Conservation (phyloP, 805 yeast species). For the Ogataea wickerhamii region DNA sequence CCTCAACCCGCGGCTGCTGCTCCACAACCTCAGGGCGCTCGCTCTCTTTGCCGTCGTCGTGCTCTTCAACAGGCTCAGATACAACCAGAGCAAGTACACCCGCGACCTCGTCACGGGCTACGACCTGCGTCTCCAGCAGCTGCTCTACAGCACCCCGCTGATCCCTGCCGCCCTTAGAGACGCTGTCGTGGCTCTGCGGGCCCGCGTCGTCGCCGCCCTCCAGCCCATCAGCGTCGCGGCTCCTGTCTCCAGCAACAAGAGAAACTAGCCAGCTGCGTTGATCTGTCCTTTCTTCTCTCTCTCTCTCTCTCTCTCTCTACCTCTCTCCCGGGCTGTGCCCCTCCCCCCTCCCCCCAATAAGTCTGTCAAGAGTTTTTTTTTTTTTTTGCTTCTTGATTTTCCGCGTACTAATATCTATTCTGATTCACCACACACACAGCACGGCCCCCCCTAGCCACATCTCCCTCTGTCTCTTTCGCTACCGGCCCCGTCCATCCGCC, state of each 20-base stretch:
- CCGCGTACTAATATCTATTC: no score
- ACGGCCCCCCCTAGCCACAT: neutral
- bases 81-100: conserved; percentile 52
- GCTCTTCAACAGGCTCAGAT: conserved; percentile 59
- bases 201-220: conserved; percentile 8
- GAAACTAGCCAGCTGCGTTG: no score
- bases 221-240: conserved; percentile 14
- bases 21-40: conserved; percentile 31
- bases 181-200: conserved; percentile 9
- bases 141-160: conserved; percentile 32
- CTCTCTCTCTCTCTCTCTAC: no score
- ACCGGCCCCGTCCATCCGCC: neutral
- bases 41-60: conserved; percentile 43
- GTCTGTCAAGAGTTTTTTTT: no score
- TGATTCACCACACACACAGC: neutral
- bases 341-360: no score
- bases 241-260: conserved; percentile 9
- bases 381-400: no score
- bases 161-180: conserved; percentile 33
- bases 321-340: no score
- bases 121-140: conserved; percentile 39
- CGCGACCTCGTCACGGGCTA: conserved; percentile 46
- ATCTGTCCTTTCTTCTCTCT: no score
- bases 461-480: neutral
- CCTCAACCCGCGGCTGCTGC: conserved; percentile 29